Evolutionary conservation across 345 rosid species (phyloP).

Genomic region (Populus tremula): DNA sequence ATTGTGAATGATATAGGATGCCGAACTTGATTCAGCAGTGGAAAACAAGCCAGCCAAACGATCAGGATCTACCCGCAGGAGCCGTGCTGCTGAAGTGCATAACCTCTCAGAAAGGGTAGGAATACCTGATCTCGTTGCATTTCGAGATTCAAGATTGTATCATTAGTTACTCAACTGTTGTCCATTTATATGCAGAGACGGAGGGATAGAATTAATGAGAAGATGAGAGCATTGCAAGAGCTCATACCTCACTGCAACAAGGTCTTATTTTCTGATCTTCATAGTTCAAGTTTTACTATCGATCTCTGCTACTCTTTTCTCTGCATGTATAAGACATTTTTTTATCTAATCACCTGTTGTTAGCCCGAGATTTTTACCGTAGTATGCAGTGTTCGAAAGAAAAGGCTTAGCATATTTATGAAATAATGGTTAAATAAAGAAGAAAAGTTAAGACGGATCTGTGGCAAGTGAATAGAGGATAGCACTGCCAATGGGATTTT

Average conservation of each 20-base stretch:
- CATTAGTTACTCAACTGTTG: not conserved
- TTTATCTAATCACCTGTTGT: not conserved
- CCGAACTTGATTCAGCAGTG: not conserved
- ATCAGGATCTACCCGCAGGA: constrained; percentile 38
- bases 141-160: not conserved
- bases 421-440: not conserved
- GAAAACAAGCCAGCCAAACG: constrained; percentile 6
- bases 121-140: not conserved
- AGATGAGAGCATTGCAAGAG: constrained; percentile 71
- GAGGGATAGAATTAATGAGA: constrained; percentile 69
- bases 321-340: not conserved
- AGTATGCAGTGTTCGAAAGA: not conserved
- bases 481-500: not conserved
- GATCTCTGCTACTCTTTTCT: not conserved
- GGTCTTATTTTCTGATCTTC: constrained; percentile 24
- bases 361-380: not conserved
- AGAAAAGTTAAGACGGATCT: not conserved
- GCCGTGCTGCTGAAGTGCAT: constrained; percentile 48
- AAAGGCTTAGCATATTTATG: not conserved
- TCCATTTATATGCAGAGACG: constrained; percentile 34
- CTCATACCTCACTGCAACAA: constrained; percentile 67
- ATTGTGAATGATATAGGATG: not conserved
- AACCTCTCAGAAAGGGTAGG: constrained; percentile 62
- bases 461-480: not conserved
- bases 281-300: not conserved